These are phyloP conservation scores for Stagonosporopsis chrysanthemi DNA, from an alignment of 2,329 filamentous ascomycete species.

Conservation along the genomic window DNA sequence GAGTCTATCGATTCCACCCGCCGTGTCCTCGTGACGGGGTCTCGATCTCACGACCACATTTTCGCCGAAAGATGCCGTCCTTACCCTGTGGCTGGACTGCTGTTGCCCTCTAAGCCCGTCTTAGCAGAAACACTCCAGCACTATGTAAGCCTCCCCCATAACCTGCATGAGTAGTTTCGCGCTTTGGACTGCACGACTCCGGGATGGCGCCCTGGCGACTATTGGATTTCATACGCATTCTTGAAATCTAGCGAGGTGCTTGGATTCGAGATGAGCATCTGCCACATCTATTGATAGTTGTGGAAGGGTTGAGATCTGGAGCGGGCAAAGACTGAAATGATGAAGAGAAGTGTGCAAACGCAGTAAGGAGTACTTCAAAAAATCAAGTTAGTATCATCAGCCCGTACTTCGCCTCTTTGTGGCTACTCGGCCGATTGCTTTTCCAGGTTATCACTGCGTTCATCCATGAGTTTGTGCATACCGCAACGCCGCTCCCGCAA, in stretches of 20 bases:
- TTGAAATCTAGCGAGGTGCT: neutral
- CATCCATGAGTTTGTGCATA: neutral
- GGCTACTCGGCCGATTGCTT: neutral
- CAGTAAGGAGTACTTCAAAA: neutral
- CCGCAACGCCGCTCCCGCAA: conserved; percentile 7
- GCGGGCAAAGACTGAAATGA: neutral
- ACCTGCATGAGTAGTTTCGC: conserved; percentile 1
- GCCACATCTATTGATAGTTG: neutral
- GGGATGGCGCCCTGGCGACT: neutral
- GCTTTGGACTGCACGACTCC: neutral
- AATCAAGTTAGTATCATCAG: neutral
- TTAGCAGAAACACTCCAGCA: neutral
- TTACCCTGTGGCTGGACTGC: neutral
- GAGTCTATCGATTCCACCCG: neutral
- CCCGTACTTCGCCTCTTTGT: neutral
- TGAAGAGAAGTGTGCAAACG: neutral
- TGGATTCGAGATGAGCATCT: neutral
- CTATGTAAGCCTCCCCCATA: conserved; percentile 10
- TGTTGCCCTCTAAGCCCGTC: neutral
- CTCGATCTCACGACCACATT: neutral
- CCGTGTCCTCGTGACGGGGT: neutral
- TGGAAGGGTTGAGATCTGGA: neutral
- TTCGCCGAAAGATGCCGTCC: conserved; percentile 8
- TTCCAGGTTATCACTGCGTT: neutral
- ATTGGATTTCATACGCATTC: conserved; percentile 1